Base-by-base conservation (phyloP, 768 basidiomycete species). In the Paxillus involutus region DNA sequence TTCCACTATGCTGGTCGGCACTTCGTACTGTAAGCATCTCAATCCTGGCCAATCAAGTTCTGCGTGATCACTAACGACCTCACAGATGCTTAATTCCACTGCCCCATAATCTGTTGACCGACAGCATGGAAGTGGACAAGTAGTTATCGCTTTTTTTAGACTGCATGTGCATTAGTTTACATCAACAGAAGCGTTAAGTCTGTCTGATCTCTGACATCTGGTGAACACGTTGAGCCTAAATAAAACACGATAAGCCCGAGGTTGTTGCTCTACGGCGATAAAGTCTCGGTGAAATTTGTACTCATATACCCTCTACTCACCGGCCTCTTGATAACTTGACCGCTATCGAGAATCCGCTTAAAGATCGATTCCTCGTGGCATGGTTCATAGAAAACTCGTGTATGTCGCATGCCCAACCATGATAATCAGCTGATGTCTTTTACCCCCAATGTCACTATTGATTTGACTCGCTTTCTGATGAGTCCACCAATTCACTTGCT, bases 1-100 rank as follows among this genome's bases (percentile, higher is more conserved):
- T 60, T 90, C 91, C 24, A 86, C 87, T 37, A 93, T 94, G 84
- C 77, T 95, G 36, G 89, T 91, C 29, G 93, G 93, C 42, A 95
- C 91, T 45, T 94, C 89, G 14, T 92, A 92, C 66, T 91, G 89
- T 89, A 65, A 75, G 85, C 75, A 26, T 26, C 4, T 26, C 26
- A 26, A 48, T 42, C 11, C 39, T 50, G 47, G 48, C 8, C 13
- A 44, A 57, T 53, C 32, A n/a, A 29, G 30, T 41, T 36, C 8
- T 47, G 50, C 45, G 21, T 49, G 41, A 19, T 43, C 44, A 32
- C 57, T 62, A n/a, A 68, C 57, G 51, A 47, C 52, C 57, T 26
- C 19, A 10, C 59, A 63, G 61, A 61, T 53, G 63, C 68, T 57
- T 74, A 64, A 65, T 53, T 52, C 37, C 55, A 47, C 36, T 39